Percentiles rank a stretch among this genome's conserved stretches.
These are phyloP conservation scores for Magnolia sinica DNA, from an alignment of 164 flowering plant species.

Conservation along the genomic window DNA sequence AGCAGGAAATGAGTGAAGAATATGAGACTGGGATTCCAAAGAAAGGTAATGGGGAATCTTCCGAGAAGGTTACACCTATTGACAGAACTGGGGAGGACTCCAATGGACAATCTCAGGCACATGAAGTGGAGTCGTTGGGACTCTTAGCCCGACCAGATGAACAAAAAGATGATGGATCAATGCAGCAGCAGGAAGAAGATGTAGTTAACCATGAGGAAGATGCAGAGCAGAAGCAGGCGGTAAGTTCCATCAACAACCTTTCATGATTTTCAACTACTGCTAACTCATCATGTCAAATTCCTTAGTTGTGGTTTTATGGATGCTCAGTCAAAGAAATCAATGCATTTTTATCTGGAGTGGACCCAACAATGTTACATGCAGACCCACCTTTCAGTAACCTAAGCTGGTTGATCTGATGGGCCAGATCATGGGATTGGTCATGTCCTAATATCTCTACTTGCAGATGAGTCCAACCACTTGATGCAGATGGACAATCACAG, in stretches of 20 bases:
- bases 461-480: too few relatives aligned
- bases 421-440: too few relatives aligned
- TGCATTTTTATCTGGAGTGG: too few relatives aligned
- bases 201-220: slow-evolving; percentile 24
- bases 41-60: slow-evolving; percentile 26
- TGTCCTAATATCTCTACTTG: too few relatives aligned
- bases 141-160: slow-evolving; percentile 14
- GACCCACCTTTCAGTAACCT: too few relatives aligned
- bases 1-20: slow-evolving; percentile 29
- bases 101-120: slow-evolving; percentile 22
- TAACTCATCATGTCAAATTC: neutral
- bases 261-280: neutral
- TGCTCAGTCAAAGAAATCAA: too few relatives aligned
- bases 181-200: slow-evolving; percentile 33
- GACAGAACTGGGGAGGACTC: slow-evolving; percentile 34
- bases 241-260: slow-evolving; percentile 1
- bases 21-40: slow-evolving; percentile 28
- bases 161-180: slow-evolving; percentile 19
- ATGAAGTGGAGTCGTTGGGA: slow-evolving; percentile 19
- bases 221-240: slow-evolving; percentile 30
- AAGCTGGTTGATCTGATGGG: too few relatives aligned
- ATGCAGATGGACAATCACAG: too few relatives aligned
- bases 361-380: too few relatives aligned
- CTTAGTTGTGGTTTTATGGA: too few relatives aligned
- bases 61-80: slow-evolving; percentile 27